Conservation (phyloP, 2,329 filamentous ascomycete species). For the Didymellaceae sp. region DNA sequence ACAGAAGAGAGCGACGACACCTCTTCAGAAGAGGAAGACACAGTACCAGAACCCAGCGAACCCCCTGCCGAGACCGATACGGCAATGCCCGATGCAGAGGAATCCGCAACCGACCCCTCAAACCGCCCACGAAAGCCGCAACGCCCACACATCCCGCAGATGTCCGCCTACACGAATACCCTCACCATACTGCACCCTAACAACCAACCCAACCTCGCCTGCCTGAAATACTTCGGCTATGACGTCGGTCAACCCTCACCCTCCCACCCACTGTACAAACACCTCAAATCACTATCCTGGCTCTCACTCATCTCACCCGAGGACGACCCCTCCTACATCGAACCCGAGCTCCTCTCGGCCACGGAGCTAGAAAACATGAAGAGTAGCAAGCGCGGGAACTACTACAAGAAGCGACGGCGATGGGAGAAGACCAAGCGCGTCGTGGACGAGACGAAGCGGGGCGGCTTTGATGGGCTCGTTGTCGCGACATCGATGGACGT, state of each 20-base stretch:
- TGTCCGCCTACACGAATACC: conserved; percentile 74
- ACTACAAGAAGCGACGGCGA: conserved; percentile 86
- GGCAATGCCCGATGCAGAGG: conserved; percentile 26
- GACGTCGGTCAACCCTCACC: conserved; percentile 69
- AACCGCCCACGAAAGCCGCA: conserved; percentile 35
- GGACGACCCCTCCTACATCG: conserved; percentile 75
- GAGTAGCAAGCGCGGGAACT: conserved; percentile 79
- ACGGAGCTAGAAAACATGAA: conserved; percentile 75
- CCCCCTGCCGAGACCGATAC: conserved; percentile 7
- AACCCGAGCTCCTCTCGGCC: conserved; percentile 65
- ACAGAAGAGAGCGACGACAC: conserved; percentile 43
- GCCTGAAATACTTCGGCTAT: conserved; percentile 89
- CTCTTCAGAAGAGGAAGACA: conserved; percentile 25
- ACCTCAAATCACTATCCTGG: conserved; percentile 88
- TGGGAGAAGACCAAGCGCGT: conserved; percentile 76
- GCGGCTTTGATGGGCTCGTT: conserved; percentile 82
- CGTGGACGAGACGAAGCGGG: conserved; percentile 75
- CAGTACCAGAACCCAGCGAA: background rate
- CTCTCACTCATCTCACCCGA: conserved; percentile 83
- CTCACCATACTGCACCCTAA: conserved; percentile 82
- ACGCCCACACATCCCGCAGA: conserved; percentile 55
- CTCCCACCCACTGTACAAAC: conserved; percentile 78
- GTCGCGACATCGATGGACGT: conserved; percentile 85
- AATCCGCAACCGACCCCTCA: conserved; percentile 23
- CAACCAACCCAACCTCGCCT: conserved; percentile 83